phyloP scores from a whole-genome alignment of 331 rosid genomes.

The Quercus lobata region DNA sequence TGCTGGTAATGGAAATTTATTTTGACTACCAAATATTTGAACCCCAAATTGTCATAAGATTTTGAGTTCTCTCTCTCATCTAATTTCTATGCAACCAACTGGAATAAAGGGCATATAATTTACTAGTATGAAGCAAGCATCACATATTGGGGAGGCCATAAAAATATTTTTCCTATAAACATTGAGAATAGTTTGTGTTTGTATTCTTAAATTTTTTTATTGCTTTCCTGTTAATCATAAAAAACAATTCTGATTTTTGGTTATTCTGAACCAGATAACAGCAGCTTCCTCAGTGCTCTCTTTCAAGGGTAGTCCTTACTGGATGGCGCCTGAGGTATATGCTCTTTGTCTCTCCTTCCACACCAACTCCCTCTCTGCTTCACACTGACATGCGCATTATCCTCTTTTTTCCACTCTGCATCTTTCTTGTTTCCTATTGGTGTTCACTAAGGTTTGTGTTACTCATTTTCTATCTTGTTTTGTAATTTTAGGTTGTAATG shows the following conservation, averaged over 20 bases:
- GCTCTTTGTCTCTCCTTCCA: background rate
- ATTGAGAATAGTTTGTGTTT: background rate
- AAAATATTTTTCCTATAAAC: background rate
- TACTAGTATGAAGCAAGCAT: slow-evolving; percentile 9
- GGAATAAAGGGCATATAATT: background rate
- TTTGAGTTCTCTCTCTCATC: background rate
- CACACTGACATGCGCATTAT: background rate
- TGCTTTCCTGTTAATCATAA: background rate
- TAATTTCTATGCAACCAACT: background rate
- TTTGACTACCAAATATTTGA: slow-evolving; percentile 13
- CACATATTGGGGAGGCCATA: background rate
- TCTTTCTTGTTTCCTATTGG: background rate
- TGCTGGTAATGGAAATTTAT: background rate
- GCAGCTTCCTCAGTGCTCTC: slow-evolving; percentile 77
- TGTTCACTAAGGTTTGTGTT: background rate
- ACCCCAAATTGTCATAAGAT: slow-evolving; percentile 10
- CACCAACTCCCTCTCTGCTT: background rate
- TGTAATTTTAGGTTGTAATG: slow-evolving; percentile 77
- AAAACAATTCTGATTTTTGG: slow-evolving; percentile 14
- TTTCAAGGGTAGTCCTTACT: slow-evolving; percentile 93
- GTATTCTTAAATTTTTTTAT: background rate
- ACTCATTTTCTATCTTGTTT: background rate
- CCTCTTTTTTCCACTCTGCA: background rate
- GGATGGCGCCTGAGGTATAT: slow-evolving; percentile 79
- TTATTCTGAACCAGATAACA: slow-evolving; percentile 52